Evolutionary conservation across 2,329 filamentous ascomycete species (phyloP), one percentile per base, ranked within the genome.

Genomic region (Cryphonectria parasitica): DNA sequence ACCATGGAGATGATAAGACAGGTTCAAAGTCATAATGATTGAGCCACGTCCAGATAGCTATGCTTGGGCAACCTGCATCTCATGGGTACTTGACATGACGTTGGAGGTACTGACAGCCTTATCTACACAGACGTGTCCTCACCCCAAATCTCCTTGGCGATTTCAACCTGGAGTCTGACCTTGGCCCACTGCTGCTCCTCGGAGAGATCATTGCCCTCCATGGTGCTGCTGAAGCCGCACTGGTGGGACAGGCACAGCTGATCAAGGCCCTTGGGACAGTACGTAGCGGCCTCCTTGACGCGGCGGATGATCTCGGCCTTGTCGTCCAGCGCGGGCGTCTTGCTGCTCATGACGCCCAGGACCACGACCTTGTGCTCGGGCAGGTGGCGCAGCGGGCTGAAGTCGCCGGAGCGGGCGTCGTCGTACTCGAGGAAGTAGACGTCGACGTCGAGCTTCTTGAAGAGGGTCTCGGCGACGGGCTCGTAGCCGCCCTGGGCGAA

Each of bases 361-460:
- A 89, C 85, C 19, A 88, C 86, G 45, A 84, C 80, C 80, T 89
- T 89, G 78, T 84, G 75, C 68, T 81, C 82, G 3, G 86, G 86
- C 64, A 89, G 78, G 76, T 84, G 83, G n/a, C 86, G 79, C 69
- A 89, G 80, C 0, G 86, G 86, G 49, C 79, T 80, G 78, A 88
- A 89, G 77, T 87, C 86, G 19, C 86, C 86, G 0, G 82, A 84
- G 2, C 86, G 82, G 43, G 85, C 86, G 72, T 88, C 86, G 76
- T 89, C 86, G 77, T 86, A 89, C 77, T 89, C 86, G 74, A 89
- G 83, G 79, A 88, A 89, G 78, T 88, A 89, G 19, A 84, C 86
- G 74, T 88, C 86, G 3, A 83, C 78, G 0, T 84, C 85, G 69
- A 80, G 81, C 72, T 74, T 71, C 8, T 77, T 84, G 70, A 86